Percentiles rank a stretch among this genome's conserved stretches.
Evolutionary conservation across 2,329 filamentous ascomycete genomes (phyloP).

Genomic region (Botrytis fragariae): DNA sequence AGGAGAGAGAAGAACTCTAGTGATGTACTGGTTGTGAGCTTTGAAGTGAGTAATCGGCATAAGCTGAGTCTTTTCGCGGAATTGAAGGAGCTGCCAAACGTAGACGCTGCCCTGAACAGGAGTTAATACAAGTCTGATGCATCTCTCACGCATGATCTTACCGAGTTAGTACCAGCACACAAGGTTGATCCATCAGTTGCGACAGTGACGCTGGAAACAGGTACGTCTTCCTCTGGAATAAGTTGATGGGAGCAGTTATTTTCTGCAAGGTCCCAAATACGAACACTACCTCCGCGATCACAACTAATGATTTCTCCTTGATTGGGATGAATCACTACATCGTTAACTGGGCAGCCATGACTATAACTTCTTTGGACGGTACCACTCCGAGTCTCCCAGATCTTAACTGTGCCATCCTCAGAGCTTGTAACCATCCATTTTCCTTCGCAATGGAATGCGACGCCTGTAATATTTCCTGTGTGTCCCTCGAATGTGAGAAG

Average conservation of each 20-base stretch:
- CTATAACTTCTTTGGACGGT: constrained; percentile 85
- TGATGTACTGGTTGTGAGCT: constrained; percentile 71
- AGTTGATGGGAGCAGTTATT: constrained; percentile 96
- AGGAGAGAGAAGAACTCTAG: constrained; percentile 69
- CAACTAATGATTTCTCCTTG: constrained; percentile 98
- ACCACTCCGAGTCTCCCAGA: constrained; percentile 39
- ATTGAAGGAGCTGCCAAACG: constrained; percentile 88
- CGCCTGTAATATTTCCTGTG: constrained; percentile 91
- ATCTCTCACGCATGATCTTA: constrained; percentile 44
- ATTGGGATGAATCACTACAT: constrained; percentile 99
- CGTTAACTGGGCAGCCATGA: constrained; percentile 86
- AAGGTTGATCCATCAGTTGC: constrained; percentile 91
- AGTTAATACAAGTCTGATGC: constrained; percentile 13
- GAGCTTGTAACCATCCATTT: constrained; percentile 99
- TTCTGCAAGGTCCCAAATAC: constrained; percentile 95
- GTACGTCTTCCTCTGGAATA: constrained; percentile 92
- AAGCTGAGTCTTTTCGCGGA: constrained; percentile 63
- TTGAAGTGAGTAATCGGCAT: constrained; percentile 70
- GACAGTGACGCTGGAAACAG: constrained; percentile 91
- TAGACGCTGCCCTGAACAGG: constrained; percentile 83
- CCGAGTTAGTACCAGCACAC: constrained; percentile 88
- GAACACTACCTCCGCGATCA: constrained; percentile 85
- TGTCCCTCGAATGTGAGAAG: constrained; percentile 94
- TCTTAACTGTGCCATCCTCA: constrained; percentile 68
- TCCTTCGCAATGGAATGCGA: constrained; percentile 96